Base-by-base conservation (phyloP, 2,329 filamentous ascomycete species). In the Colletotrichum sp. region DNA sequence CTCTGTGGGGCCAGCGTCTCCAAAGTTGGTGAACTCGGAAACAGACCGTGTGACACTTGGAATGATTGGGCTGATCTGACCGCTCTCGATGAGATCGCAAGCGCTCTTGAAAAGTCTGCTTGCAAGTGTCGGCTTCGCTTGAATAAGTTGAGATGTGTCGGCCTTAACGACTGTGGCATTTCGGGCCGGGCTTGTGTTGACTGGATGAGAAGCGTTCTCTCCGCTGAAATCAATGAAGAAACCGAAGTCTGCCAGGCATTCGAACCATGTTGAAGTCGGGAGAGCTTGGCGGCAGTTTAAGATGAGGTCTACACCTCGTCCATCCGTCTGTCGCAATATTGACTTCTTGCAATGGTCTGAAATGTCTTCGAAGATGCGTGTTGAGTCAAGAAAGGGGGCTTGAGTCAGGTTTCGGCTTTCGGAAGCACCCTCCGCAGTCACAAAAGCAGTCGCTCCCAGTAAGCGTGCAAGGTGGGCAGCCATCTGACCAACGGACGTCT, bases 401-500 rank as follows among this genome's bases (percentile, higher is more conserved):
- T 48, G 3, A 1, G 3, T n/a, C 18, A 48, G 0, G 0, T 6
- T 48, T 0, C 2, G 38, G 18, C 1, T n/a, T 4, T 61, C 9
- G 10, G 10, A 15, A n/a, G 16, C 28, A 13, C 18, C 13, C 10
- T 80, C 79, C 6, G 83, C 80, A 1, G 83, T 84, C 8, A 71
- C 78, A 38, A 80, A 82, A 15, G 84, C 78, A 30, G 81, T 77
- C 2, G 83, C 83, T 2, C 83, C 83, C 5, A 80, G 62, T 8
- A 76, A 60, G 32, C 80, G 78, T 1, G 80, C 80, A 0, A 86
- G 65, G 5, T 76, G 75, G 21, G 85, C 83, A 0, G 83, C 81
- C 1, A 84, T 83, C 66, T 83, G 81, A 4, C 85, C 85, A 9
- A 86, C 71, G 8, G 80, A 83, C 8, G 84, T 83, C 8, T 84